Evolutionary conservation across 1,284 basidiomycete species (phyloP), one percentile per base, ranked within the genome.

Genomic region (Ceratobasidium sp.): DNA sequence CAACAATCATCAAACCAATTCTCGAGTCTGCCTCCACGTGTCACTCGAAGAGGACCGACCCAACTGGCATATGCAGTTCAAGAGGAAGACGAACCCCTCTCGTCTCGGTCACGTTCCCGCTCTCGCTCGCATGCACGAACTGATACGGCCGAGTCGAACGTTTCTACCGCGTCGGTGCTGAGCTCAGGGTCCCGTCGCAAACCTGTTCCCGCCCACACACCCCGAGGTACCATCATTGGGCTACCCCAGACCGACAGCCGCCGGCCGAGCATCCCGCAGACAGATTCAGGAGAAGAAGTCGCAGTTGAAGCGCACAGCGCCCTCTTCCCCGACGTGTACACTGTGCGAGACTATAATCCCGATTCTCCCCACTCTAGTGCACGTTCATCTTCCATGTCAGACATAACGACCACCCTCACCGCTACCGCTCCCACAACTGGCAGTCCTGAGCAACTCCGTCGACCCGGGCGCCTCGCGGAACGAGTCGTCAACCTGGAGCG

Each of bases 261-360:
- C 1, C 66, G 50, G n/a, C 66, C 35, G 23, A 44, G 66, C 26
- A 46, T 57, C 13, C 41, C 41, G 1, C 35, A 70, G 67, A 57
- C 67, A 7, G 44, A 47, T 28, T 70, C 67, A 7, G 67, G 54
- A 30, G 67, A 70, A 21, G 23, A 58, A 28, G 44, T 70, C 28
- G 67, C 30, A 8, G 67, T 70, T 16, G 67, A 70, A 11, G 46
- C 67, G 26, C 67, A 70, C 21, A 70, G 67, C 44, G 54, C 67
- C 1, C 28, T 70, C 7, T 70, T 70, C 46, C 52, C 52, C 11
- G 61, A 63, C 21, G 26, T n/a, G 11, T 38, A 55, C n/a, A n/a
- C 58, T 6, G 38, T 23, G 26, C 21, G 43, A 8, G 41, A 59
- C 32, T 50, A 70, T 52, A 38, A 28, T 28, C 38, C 50, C 18